Base-by-base conservation (phyloP, 1,139 yeast species). In the Geotrichum phurueaensis region DNA sequence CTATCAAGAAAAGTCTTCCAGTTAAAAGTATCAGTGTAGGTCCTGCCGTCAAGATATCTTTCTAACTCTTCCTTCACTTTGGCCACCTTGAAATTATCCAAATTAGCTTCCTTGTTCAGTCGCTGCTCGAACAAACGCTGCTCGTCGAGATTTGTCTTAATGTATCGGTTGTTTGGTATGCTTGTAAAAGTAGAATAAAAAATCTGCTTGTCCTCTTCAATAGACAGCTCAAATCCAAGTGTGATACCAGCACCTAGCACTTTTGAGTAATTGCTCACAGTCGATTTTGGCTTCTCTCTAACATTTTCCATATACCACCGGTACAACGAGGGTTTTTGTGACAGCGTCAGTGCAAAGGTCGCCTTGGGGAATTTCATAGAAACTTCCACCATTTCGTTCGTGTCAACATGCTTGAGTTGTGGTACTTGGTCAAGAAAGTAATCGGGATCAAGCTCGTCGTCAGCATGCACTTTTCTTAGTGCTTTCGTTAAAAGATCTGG, bases 171-270 rank as follows among this genome's bases (percentile, higher is more conserved):
- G 22, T 31, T 39, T 9, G 56, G 56, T n/a, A 53, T 48, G 31
- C 29, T 48, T n/a, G 56, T 39, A 4, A 31, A 25, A 3, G 50
- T 39, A 7, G 48, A n/a, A 12, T 27, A 9, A 10, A 29, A 1
- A 13, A 25, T 23, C 10, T 27, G 25, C 57, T 53, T 54, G 23
- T 54, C 48, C 50, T 56, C 31, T 39, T 49, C 39, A 50, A 59
- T 20, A 39, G 48, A 43, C 45, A 48, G 36, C 57, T 45, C 53
- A 47, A 57, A 43, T 9, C 61, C 61, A 22, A 49, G 23, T n/a
- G 47, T 47, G 22, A 51, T 53, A 6, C 31, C 58, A 4, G 54
- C 43, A 15, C 62, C 69, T 27, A 65, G 54, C 27, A 61, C 66
- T 13, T 62, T 65, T 23, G 62, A 62, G 18, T 64, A 64, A 12